Percentiles rank a stretch among this genome's conserved stretches.
Conservation (phyloP, 2,329 filamentous ascomycete species). For the Pyricularia sp. region DNA sequence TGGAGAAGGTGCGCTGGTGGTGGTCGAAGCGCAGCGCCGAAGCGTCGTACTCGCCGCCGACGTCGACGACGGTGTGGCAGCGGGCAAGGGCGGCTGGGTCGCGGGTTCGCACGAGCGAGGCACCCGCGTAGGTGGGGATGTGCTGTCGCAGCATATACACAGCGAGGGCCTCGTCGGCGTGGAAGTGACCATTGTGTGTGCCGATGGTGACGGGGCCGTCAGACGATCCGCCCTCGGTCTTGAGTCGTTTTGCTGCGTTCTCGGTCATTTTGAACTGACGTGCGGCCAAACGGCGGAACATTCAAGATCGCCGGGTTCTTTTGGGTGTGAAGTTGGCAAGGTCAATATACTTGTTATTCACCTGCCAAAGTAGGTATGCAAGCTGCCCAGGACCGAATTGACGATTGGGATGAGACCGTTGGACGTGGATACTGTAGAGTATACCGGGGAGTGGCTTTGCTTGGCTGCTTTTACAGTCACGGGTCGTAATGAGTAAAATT, state of each 20-base stretch:
- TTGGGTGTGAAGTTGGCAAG: not conserved
- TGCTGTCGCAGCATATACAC: constrained; percentile 86
- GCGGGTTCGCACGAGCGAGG: constrained; percentile 75
- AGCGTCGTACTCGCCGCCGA: constrained; percentile 89
- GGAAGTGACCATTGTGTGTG: constrained; percentile 97
- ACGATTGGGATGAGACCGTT: not conserved
- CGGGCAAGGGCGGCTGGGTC: constrained; percentile 67
- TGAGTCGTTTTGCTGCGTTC: constrained; percentile 71
- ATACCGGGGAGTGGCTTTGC: not conserved
- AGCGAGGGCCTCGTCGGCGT: constrained; percentile 94
- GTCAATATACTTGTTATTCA: not conserved
- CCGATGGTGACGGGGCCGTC: constrained; percentile 56
- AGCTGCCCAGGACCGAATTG: not conserved
- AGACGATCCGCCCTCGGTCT: constrained; percentile 46
- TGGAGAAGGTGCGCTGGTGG: constrained; percentile 85
- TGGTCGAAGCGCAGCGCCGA: constrained; percentile 79
- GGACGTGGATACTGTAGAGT: not conserved
- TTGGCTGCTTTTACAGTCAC: not conserved
- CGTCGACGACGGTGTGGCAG: constrained; percentile 94
- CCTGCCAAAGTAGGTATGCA: not conserved
- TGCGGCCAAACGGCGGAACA: constrained; percentile 29
- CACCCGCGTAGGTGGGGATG: constrained; percentile 66
- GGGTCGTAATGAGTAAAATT: not conserved
- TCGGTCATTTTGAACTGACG: constrained; percentile 48
- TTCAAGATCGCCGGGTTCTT: constrained; percentile 15